These are phyloP conservation scores for Hymenoscyphus fructigenus DNA, from an alignment of 2,329 filamentous ascomycete species.

Conservation along the genomic window DNA sequence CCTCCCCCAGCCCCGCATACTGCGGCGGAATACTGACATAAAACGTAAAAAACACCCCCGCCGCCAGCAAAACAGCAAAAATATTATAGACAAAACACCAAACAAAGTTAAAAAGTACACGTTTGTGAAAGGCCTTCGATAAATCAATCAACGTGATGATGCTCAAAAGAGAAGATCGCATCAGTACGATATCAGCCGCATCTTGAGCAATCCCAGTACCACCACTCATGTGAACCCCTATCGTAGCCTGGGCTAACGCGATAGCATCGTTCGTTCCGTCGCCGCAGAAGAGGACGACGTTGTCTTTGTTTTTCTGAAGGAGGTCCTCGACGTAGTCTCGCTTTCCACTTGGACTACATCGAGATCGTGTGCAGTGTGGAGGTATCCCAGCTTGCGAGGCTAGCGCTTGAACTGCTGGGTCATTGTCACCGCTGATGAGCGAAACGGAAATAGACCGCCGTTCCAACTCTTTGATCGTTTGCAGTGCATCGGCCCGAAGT, in stretches of 20 bases:
- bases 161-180: slow-evolving; percentile 54
- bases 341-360: slow-evolving; percentile 40
- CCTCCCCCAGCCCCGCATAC: slow-evolving; percentile 62
- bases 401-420: slow-evolving; percentile 45
- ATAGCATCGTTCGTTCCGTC: slow-evolving; percentile 80
- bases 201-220: slow-evolving; percentile 63
- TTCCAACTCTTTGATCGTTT: slow-evolving; percentile 39
- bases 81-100: slow-evolving; percentile 64
- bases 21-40: slow-evolving; percentile 48
- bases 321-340: slow-evolving; percentile 26
- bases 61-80: slow-evolving; percentile 58
- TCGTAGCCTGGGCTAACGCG: slow-evolving; percentile 67
- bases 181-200: slow-evolving; percentile 68
- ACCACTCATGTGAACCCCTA: slow-evolving; percentile 67
- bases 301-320: background rate
- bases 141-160: slow-evolving; percentile 59
- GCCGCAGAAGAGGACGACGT: slow-evolving; percentile 65
- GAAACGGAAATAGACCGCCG: slow-evolving; percentile 45
- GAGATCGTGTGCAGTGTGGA: slow-evolving; percentile 26
- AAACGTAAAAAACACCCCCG: slow-evolving; percentile 55
- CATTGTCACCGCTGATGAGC: slow-evolving; percentile 54
- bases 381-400: slow-evolving; percentile 44
- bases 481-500: slow-evolving; percentile 44
- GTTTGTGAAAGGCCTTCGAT: slow-evolving; percentile 37
- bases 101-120: slow-evolving; percentile 59